Conservation (phyloP, 495 filamentous ascomycete species). For the Aspergillus cristatus region DNA sequence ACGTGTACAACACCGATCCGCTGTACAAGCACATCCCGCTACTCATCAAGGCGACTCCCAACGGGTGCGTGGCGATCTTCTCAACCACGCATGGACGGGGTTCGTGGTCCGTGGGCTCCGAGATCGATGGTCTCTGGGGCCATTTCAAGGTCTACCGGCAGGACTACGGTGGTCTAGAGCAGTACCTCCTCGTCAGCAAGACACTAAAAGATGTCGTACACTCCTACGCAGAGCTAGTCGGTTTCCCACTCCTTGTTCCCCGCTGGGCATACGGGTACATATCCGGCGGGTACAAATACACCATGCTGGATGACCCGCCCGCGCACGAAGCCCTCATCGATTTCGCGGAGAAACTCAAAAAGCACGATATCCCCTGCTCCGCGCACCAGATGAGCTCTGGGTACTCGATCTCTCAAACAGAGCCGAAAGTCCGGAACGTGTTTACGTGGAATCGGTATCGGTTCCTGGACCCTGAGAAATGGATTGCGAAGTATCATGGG, state of each 20-base stretch:
- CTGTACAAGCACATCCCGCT: constrained; percentile 67
- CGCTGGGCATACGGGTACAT: constrained; percentile 63
- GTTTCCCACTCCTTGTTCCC: constrained; percentile 54
- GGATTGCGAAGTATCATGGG: constrained; percentile 49
- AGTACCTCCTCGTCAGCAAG: constrained; percentile 58
- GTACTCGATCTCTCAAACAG: constrained; percentile 56
- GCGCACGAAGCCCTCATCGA: constrained; percentile 48
- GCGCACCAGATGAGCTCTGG: constrained; percentile 65
- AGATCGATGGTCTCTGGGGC: constrained; percentile 63
- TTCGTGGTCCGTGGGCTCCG: constrained; percentile 57
- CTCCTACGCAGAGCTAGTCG: constrained; percentile 56
- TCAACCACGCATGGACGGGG: constrained; percentile 54
- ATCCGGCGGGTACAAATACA: constrained; percentile 62
- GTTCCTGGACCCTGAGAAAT: constrained; percentile 55
- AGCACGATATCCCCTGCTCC: constrained; percentile 59
- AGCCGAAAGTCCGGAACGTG: constrained; percentile 59
- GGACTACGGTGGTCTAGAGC: constrained; percentile 59
- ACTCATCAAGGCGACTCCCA: constrained; percentile 50
- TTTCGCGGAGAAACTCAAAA: constrained; percentile 49
- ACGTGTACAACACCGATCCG: constrained; percentile 59
- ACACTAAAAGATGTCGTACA: constrained; percentile 54
- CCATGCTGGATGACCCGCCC: constrained; percentile 52
- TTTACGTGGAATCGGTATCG: constrained; percentile 62
- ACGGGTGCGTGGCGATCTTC: constrained; percentile 56
- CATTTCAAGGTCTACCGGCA: constrained; percentile 63